Conservation (phyloP, 2,329 filamentous ascomycete genomes). For the Arthrobotrys pseudoclavata region DNA sequence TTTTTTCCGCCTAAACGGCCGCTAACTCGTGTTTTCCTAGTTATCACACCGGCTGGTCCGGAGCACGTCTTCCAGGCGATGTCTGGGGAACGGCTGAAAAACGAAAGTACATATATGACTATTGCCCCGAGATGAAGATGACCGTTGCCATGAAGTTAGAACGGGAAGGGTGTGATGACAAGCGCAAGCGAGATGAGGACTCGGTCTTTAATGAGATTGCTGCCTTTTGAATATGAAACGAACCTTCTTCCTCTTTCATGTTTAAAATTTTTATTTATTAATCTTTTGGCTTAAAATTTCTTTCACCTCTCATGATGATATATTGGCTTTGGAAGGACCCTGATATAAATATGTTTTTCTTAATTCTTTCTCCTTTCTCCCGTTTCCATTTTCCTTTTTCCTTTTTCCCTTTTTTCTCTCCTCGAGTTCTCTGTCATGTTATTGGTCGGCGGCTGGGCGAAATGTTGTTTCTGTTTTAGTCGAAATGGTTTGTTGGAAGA, state of each 20-base stretch:
- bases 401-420: too few species aligned
- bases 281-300: background rate
- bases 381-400: background rate
- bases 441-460: slow-evolving; percentile 17
- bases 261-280: slow-evolving; percentile 1
- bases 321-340: slow-evolving; percentile 3
- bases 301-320: slow-evolving; percentile 4
- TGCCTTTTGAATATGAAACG: slow-evolving; percentile 43
- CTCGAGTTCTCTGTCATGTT: background rate
- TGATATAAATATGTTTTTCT: slow-evolving; percentile 12
- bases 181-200: slow-evolving; percentile 51
- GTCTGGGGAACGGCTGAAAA: slow-evolving; percentile 70
- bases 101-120: slow-evolving; percentile 71
- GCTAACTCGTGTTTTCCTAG: slow-evolving; percentile 65
- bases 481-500: slow-evolving; percentile 7
- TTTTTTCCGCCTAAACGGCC: background rate
- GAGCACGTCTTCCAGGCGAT: slow-evolving; percentile 67
- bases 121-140: slow-evolving; percentile 74
- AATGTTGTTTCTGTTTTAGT: slow-evolving; percentile 19
- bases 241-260: background rate
- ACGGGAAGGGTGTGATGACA: slow-evolving; percentile 62
- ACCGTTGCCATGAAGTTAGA: slow-evolving; percentile 71
- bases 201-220: slow-evolving; percentile 43
- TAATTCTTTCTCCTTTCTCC: background rate
- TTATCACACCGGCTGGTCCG: slow-evolving; percentile 72